Base-by-base conservation (phyloP, 805 yeast genomes). In the Kregervanrija delftensis region DNA sequence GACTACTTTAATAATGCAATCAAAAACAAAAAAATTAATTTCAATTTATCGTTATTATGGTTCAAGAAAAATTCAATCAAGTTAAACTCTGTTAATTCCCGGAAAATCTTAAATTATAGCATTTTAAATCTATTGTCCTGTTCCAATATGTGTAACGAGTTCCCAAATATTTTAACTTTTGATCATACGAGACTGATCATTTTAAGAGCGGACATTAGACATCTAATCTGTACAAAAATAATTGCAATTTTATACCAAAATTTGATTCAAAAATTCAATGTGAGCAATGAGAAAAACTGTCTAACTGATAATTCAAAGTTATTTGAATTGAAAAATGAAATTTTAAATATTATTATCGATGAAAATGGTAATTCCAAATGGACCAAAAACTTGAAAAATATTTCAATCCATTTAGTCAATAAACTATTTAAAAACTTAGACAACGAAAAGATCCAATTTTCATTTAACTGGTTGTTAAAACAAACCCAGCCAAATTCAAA, bases 361-460 rank as follows among this genome's bases (percentile, higher is more conserved):
- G 87, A 84, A 47, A 84, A 82, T 55, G 96, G 95, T 2, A 86
- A 85, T 60, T 79, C 86, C 47, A 86, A 89, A 66, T 87, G 96
- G 96, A 87, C 96, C 1, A 77, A 86, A 57, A 87, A 87, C 61
- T 76, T 86, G 22, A 74, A 79, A 50, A 71, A 84, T 12, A 77
- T 88, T 49, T 76, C 91, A 4, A 71, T 87, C 48, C 95, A 83
- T 58, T 57, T 84, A 40, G 74, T 76, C 32, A 74, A 76, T 52
- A 66, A 64, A 42, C 39, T 56, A 39, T 36, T 43, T 34, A 47
- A 48, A 9, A 37, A 37, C 16, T 53, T 64, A 9, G 68, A 67
- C 28, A 55, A 65, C 37, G 62, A 73, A 0, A 74, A 73, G 46
- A 69, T 78, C 38, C 77, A 74, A 42, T 83, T 87, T 60, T 77